Conservation (phyloP, 1,284 basidiomycete species). For the Xerocomus nothofagi region DNA sequence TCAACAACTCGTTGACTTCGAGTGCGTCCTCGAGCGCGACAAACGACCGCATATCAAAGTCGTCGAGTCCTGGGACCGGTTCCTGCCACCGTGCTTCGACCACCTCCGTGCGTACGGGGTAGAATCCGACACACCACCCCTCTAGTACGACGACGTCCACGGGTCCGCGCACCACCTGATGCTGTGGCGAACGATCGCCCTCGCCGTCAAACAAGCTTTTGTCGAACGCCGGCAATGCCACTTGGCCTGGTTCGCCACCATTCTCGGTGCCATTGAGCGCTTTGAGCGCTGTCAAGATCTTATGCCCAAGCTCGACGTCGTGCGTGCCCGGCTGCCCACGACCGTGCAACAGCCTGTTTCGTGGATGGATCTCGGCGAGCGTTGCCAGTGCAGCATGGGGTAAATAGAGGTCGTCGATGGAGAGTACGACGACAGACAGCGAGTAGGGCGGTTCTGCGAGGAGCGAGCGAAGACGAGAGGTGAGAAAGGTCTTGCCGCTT, state of each 20-base stretch:
- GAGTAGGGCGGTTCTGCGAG: slow-evolving; percentile 51
- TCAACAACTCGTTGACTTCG: slow-evolving; percentile 61
- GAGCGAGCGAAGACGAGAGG: slow-evolving; percentile 50
- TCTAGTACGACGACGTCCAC: slow-evolving; percentile 89
- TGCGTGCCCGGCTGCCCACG: slow-evolving; percentile 89
- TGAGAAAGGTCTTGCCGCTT: slow-evolving; percentile 77
- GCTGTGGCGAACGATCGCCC: slow-evolving; percentile 71
- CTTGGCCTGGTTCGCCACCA: slow-evolving; percentile 16
- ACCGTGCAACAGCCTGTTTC: slow-evolving; percentile 70
- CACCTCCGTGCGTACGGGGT: slow-evolving; percentile 39
- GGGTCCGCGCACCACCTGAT: slow-evolving; percentile 44
- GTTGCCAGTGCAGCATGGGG: slow-evolving; percentile 56
- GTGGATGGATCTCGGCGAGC: slow-evolving; percentile 54
- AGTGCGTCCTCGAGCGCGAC: slow-evolving; percentile 51
- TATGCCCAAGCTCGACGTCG: slow-evolving; percentile 65
- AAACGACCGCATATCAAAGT: slow-evolving; percentile 31
- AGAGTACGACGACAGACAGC: slow-evolving; percentile 66
- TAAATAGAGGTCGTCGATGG: slow-evolving; percentile 87
- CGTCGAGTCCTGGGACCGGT: slow-evolving; percentile 40
- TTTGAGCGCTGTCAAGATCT: slow-evolving; percentile 53
- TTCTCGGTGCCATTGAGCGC: slow-evolving; percentile 40
- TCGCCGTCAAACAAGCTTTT: slow-evolving; percentile 79
- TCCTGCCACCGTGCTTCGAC: slow-evolving; percentile 40
- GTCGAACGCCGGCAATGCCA: slow-evolving; percentile 81
- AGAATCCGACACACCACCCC: slow-evolving; percentile 82